These are phyloP conservation scores for Coemansia umbellata DNA, from an alignment of 192 early-diverging fungal species.

Conservation along the genomic window DNA sequence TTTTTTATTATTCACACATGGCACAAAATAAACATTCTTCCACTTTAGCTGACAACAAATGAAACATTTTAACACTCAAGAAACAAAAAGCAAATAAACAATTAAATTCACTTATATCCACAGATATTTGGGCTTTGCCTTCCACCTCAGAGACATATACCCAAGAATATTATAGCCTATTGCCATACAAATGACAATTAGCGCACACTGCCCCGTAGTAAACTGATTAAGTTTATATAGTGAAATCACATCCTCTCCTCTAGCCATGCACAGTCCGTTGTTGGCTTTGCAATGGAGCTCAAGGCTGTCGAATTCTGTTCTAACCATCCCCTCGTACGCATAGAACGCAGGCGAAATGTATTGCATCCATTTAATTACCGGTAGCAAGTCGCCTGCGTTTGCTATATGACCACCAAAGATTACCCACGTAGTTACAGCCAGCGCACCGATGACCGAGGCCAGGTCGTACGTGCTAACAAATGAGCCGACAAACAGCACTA, in stretches of 20 bases:
- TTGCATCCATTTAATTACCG: conserved; percentile 51
- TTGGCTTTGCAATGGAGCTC: conserved; percentile 38
- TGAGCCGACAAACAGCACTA: conserved; percentile 44
- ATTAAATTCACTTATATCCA: conserved; percentile 29
- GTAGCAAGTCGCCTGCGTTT: conserved; percentile 43
- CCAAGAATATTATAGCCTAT: conserved; percentile 33
- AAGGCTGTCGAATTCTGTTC: conserved; percentile 45
- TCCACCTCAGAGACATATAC: conserved; percentile 45
- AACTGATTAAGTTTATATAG: conserved; percentile 44
- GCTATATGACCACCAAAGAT: conserved; percentile 51
- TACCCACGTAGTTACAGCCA: conserved; percentile 43
- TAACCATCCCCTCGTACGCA: conserved; percentile 48
- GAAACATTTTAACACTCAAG: not conserved
- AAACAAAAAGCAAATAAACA: not conserved
- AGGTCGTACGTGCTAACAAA: conserved; percentile 39
- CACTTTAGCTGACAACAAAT: no score
- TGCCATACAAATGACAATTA: conserved; percentile 38
- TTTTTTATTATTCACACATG: not conserved
- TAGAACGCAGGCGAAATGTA: conserved; percentile 49
- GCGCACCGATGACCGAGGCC: conserved; percentile 38
- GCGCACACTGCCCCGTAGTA: conserved; percentile 41
- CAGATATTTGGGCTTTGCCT: conserved; percentile 44
- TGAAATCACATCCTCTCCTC: conserved; percentile 44
- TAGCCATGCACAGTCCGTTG: conserved; percentile 45
- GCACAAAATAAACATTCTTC: no score